Evolutionary conservation across 768 basidiomycete genomes (phyloP), one percentile per base, ranked within the genome.

Genomic region (Phanerodontia chrysosporium): DNA sequence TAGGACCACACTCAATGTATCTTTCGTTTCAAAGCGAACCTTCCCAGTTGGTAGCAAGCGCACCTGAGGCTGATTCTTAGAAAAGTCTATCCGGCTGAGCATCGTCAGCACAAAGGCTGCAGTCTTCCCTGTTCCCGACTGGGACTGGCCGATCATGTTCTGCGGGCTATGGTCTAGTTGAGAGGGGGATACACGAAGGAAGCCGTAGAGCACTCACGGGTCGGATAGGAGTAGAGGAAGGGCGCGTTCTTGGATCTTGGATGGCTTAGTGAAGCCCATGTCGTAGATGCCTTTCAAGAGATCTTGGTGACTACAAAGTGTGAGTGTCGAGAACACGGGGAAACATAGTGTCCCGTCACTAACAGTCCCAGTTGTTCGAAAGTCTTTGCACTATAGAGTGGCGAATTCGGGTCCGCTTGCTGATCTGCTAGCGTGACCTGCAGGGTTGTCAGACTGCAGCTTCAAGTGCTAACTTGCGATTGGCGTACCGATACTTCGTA

Each of bases 121-220:
- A 2, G 97, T 98, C 78, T 99, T 99, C 51, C 97, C 97, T 9
- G 97, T 99, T 39, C 97, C 97, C 32, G 97, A 98, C 69, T 99
- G 97, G 53, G 95, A 98, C 76, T 99, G 97, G 18, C 95, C 97
- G 69, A 98, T 98, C 89, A 98, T 95, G 74, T 98, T 98, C 54
- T 87, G 89, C 12, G 96, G 90, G n/a, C 96, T 99, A 39, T n/a
- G 22, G 8, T 29, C n/a, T 28, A 45, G 3, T 29, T 46, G 21
- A 60, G 32, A 22, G 25, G 24, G 18, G 25, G 21, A 35, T 45
- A 30, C 28, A n/a, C 6, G 16, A 45, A 14, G 21, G 21, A 32
- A 8, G 21, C 49, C 12, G 25, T 36, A n/a, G 32, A 28, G 24
- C 6, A 35, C 32, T 6, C 32, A 35, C 44, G 44, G 44, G 18